phyloP scores from a whole-genome alignment of 495 filamentous ascomycete genomes.

The Neurospora discreta region DNA sequence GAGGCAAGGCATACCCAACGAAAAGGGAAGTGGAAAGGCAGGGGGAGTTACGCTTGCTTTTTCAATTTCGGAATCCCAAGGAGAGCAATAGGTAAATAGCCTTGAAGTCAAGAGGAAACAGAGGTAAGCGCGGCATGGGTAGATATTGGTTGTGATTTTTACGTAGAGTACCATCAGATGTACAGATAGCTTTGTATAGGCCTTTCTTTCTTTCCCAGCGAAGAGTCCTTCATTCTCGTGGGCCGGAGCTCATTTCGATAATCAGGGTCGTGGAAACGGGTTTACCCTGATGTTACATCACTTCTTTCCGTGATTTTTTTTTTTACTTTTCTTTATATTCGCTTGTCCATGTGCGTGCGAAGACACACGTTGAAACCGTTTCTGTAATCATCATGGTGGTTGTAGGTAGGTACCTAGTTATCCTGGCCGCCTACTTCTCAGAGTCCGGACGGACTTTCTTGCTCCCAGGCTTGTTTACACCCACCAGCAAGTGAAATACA shows the following conservation, averaged over 20 bases:
- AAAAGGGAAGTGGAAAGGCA: not conserved
- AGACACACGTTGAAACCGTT: not conserved
- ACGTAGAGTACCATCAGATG: not conserved
- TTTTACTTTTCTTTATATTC: no score
- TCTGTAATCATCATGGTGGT: not conserved
- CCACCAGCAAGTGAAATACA: not conserved
- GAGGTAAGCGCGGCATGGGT: not conserved
- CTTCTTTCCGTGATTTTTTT: not conserved
- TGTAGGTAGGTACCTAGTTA: no score
- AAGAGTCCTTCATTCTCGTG: not conserved
- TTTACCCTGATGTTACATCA: not conserved
- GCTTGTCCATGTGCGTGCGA: not conserved
- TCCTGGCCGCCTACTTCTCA: not conserved
- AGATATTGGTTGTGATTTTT: not conserved
- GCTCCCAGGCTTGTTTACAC: not conserved
- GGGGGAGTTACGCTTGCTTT: not conserved
- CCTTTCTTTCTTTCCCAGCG: not conserved
- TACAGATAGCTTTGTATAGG: not conserved
- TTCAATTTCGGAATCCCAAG: not conserved
- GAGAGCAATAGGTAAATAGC: not conserved
- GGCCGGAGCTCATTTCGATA: not conserved
- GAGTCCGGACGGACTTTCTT: not conserved
- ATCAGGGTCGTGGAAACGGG: not conserved
- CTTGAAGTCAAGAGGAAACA: not conserved
- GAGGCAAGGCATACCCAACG: not conserved